These are phyloP conservation scores for Aspergillus uvarum DNA, from an alignment of 2,329 filamentous ascomycete genomes.

Conservation along the genomic window DNA sequence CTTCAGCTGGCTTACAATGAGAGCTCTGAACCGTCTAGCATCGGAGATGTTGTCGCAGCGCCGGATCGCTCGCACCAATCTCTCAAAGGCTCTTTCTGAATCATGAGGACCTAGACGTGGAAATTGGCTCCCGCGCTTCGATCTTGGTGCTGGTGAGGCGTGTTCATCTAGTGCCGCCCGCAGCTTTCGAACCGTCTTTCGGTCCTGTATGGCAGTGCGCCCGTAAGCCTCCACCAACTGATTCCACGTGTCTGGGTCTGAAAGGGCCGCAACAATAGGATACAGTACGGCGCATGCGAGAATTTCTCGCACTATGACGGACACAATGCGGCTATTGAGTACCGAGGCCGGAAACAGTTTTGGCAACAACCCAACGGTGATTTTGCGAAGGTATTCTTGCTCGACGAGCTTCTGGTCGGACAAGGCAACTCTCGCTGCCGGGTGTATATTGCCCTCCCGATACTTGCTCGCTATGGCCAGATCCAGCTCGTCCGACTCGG, in stretches of 20 bases:
- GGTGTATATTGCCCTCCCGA: constrained; percentile 80
- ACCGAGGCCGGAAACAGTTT: constrained; percentile 71
- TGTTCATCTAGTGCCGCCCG: constrained; percentile 92
- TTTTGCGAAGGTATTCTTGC: constrained; percentile 80
- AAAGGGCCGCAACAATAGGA: constrained; percentile 74
- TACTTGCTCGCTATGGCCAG: constrained; percentile 95
- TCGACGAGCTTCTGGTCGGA: constrained; percentile 81
- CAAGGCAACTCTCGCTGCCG: constrained; percentile 78
- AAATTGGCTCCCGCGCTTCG: constrained; percentile 65
- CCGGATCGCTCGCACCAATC: constrained; percentile 85
- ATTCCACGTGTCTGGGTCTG: constrained; percentile 97
- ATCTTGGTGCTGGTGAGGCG: constrained; percentile 73
- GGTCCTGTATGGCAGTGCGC: constrained; percentile 83
- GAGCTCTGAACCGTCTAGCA: constrained; percentile 85
- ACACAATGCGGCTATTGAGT: constrained; percentile 76
- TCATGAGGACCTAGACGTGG: constrained; percentile 79
- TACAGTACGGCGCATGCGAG: constrained; percentile 88
- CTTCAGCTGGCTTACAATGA: constrained; percentile 88
- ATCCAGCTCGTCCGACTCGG: constrained; percentile 94
- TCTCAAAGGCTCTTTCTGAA: constrained; percentile 88
- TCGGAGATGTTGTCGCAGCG: constrained; percentile 90
- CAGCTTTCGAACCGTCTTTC: constrained; percentile 89
- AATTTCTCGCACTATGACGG: constrained; percentile 80
- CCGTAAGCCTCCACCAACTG: constrained; percentile 89
- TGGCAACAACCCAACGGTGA: constrained; percentile 72